Evolutionary conservation across 257 asterid genomes (phyloP).

Genomic region (Primulina eburnea): DNA sequence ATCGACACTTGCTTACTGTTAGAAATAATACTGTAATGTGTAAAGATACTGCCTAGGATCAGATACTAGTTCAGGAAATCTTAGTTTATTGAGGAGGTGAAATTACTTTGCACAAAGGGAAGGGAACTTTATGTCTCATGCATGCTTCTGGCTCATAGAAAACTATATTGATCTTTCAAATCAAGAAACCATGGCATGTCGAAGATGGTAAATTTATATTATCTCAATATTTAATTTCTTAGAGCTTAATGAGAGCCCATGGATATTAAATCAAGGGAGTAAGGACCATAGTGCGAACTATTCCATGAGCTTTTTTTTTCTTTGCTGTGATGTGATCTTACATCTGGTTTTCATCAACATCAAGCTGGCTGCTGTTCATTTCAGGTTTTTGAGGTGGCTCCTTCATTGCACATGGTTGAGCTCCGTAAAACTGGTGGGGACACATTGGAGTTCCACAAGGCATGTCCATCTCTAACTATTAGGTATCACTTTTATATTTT

Average conservation of each 20-base stretch:
- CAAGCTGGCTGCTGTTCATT: conserved; percentile 13
- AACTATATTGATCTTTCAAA: too few species aligned
- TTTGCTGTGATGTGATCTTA: neutral
- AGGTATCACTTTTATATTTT: neutral
- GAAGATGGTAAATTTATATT: neutral
- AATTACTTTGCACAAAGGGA: too few species aligned
- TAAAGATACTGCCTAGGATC: neutral
- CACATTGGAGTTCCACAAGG: conserved; percentile 87
- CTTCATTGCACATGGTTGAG: conserved; percentile 78
- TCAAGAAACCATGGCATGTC: neutral
- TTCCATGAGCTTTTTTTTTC: neutral
- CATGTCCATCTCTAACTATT: conserved; percentile 23
- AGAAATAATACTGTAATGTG: neutral
- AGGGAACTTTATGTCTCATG: too few species aligned
- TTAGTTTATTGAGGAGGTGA: too few species aligned
- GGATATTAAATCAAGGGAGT: neutral
- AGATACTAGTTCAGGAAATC: too few species aligned
- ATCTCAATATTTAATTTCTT: neutral
- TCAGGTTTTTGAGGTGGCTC: conserved; percentile 89
- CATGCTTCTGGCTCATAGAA: too few species aligned
- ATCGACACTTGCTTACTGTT: neutral
- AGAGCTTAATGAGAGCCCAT: neutral
- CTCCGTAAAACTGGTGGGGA: conserved; percentile 80
- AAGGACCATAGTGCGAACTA: neutral
- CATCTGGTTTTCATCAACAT: neutral